Percentiles rank a stretch among this genome's conserved stretches.
phyloP scores from a whole-genome alignment of 345 rosid genomes.

The Lepidium sativum region DNA sequence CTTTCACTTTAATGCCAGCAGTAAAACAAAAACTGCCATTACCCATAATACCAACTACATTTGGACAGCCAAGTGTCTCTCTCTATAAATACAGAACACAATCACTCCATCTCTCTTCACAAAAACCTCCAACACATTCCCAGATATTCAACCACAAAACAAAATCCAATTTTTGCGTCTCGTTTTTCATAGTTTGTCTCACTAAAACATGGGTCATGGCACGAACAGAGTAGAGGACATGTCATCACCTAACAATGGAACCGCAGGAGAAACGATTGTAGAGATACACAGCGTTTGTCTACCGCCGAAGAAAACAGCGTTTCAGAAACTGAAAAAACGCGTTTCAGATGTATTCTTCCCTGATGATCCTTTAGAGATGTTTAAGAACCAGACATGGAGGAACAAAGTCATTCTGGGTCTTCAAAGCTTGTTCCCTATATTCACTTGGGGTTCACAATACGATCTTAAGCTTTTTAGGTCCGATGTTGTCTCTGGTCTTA shows the following conservation, averaged over 20 bases:
- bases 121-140: not conserved
- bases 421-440: conserved; percentile 70
- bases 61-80: conserved; percentile 1
- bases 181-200: not conserved
- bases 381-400: conserved; percentile 64
- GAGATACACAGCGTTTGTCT: conserved; percentile 64
- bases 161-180: not conserved
- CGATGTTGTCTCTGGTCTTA: conserved; percentile 86
- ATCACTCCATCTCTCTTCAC: conserved; percentile 11
- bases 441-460: conserved; percentile 74
- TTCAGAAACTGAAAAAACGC: conserved; percentile 55
- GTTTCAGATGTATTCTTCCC: conserved; percentile 79
- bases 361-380: conserved; percentile 80
- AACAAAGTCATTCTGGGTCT: conserved; percentile 49
- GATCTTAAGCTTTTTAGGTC: conserved; percentile 57
- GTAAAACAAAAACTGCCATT: conserved; percentile 17
- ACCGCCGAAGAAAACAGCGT: conserved; percentile 58
- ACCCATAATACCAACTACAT: conserved; percentile 25
- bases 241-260: conserved; percentile 25
- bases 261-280: conserved; percentile 22
- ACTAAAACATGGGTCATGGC: conserved; percentile 23
- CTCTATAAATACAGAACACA: conserved; percentile 19
- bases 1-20: not conserved
- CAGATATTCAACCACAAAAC: not conserved
- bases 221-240: conserved; percentile 32